Percentiles rank a stretch among this genome's conserved stretches.
These are phyloP conservation scores for Ilyonectria robusta DNA, from an alignment of 2,329 filamentous ascomycete genomes.

Conservation along the genomic window DNA sequence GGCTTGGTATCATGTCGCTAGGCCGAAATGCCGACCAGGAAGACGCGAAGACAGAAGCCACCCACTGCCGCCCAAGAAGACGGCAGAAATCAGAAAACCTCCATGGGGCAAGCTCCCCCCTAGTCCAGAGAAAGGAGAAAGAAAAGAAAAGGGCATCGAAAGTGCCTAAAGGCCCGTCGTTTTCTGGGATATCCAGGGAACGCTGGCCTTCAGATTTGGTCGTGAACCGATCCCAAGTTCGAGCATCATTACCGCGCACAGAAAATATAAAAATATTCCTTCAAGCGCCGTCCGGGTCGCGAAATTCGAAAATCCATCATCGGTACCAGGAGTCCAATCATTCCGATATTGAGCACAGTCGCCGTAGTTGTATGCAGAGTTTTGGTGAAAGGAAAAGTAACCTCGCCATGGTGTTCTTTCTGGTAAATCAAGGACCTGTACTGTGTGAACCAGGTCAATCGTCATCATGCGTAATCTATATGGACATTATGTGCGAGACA, in stretches of 20 bases:
- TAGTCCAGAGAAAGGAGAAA: constrained; percentile 6
- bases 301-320: constrained; percentile 23
- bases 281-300: constrained; percentile 6
- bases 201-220: not conserved
- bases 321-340: constrained; percentile 33
- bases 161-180: not conserved
- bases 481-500: constrained; percentile 32
- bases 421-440: constrained; percentile 44
- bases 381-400: constrained; percentile 26
- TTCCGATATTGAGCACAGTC: constrained; percentile 39
- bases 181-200: not conserved
- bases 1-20: constrained; percentile 21
- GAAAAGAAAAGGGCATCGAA: not conserved
- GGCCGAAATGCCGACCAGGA: constrained; percentile 12
- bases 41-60: constrained; percentile 26
- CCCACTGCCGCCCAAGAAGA: constrained; percentile 11
- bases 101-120: constrained; percentile 14
- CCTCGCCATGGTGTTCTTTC: constrained; percentile 25
- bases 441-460: constrained; percentile 48
- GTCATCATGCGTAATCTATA: constrained; percentile 43
- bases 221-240: not conserved
- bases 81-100: constrained; percentile 9
- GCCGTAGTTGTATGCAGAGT: constrained; percentile 24
- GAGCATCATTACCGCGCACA: not conserved
- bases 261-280: constrained; percentile 7